Conservation (phyloP, 2,329 filamentous ascomycete genomes). For the Ophiognomonia clavigignenti-juglandacearum region DNA sequence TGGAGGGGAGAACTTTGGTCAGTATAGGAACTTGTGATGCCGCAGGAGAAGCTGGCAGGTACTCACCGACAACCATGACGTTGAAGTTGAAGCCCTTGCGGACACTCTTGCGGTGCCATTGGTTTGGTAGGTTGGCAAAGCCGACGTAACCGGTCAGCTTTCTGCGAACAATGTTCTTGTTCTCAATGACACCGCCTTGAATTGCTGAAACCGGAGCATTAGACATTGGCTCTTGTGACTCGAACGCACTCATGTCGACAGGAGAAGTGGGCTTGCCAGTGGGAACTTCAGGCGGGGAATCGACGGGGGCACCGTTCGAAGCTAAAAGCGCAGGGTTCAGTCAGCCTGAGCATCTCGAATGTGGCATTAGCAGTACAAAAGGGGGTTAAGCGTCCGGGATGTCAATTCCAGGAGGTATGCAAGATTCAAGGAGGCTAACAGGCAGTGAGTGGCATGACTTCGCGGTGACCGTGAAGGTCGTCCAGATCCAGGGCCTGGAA, state of each 20-base stretch:
- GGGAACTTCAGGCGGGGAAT: slow-evolving; percentile 33
- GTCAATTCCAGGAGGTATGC: slow-evolving; percentile 9
- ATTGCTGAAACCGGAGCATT: slow-evolving; percentile 32
- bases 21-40: slow-evolving; percentile 3
- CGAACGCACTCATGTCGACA: slow-evolving; percentile 23
- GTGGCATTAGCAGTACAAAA: not conserved
- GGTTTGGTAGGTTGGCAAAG: slow-evolving; percentile 97
- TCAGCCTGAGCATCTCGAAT: slow-evolving; percentile 15
- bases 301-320: slow-evolving; percentile 37
- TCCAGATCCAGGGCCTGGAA: slow-evolving; percentile 41
- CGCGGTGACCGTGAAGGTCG: slow-evolving; percentile 39
- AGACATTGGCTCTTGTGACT: slow-evolving; percentile 30
- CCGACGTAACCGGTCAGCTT: slow-evolving; percentile 98
- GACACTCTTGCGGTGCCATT: slow-evolving; percentile 99
- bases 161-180: slow-evolving; percentile 93
- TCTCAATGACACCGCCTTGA: slow-evolving; percentile 53
- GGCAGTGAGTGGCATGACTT: slow-evolving; percentile 21
- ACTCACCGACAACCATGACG: slow-evolving; percentile 98
- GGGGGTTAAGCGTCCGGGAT: no score
- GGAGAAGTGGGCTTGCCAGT: slow-evolving; percentile 32
- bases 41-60: not conserved
- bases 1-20: slow-evolving; percentile 35
- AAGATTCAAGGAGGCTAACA: slow-evolving; percentile 31
- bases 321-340: slow-evolving; percentile 26
- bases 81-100: slow-evolving; percentile 99